Percentiles rank a stretch among this genome's conserved stretches.
phyloP scores from a whole-genome alignment of 148 eudicot species.

The Rhododendron henanense region DNA sequence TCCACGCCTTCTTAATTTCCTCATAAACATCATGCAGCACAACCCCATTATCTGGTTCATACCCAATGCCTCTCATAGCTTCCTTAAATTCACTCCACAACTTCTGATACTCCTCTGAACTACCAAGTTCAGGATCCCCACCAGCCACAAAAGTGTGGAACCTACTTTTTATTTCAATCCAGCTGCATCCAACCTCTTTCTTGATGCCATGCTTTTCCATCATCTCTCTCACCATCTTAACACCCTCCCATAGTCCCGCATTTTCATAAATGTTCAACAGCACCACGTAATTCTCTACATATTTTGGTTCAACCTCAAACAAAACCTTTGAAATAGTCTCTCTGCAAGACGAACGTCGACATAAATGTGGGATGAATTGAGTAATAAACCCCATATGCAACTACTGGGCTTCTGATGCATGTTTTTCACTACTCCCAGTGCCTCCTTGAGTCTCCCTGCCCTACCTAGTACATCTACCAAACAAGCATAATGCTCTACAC shows the following conservation, averaged over 20 bases:
- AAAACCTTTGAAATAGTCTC: slow-evolving; percentile 27
- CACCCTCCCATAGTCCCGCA: slow-evolving; percentile 38
- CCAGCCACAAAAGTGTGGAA: slow-evolving; percentile 21
- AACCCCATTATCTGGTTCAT: slow-evolving; percentile 24
- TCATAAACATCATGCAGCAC: slow-evolving; percentile 33
- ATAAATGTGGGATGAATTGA: slow-evolving; percentile 36
- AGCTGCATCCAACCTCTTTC: slow-evolving; percentile 38
- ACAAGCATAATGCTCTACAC: slow-evolving; percentile 45
- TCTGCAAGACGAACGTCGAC: slow-evolving; percentile 30
- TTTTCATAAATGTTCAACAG: slow-evolving; percentile 39
- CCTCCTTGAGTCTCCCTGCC: slow-evolving; percentile 36
- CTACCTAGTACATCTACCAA: slow-evolving; percentile 43
- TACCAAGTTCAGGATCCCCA: not conserved
- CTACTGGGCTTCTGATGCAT: slow-evolving; percentile 41
- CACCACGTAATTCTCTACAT: slow-evolving; percentile 34
- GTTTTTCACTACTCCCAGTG: slow-evolving; percentile 26
- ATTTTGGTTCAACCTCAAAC: slow-evolving; percentile 35
- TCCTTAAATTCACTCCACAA: not conserved
- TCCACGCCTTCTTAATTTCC: slow-evolving; percentile 25
- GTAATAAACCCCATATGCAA: slow-evolving; percentile 44
- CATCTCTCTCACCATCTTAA: slow-evolving; percentile 26
- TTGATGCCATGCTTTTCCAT: slow-evolving; percentile 34
- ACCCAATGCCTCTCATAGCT: slow-evolving; percentile 16
- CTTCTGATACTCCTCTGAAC: slow-evolving; percentile 4
- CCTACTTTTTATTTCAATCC: slow-evolving; percentile 30